Evolutionary conservation across 2,329 filamentous ascomycete genomes (phyloP).

Genomic region (Colletotrichum higginsianum): DNA sequence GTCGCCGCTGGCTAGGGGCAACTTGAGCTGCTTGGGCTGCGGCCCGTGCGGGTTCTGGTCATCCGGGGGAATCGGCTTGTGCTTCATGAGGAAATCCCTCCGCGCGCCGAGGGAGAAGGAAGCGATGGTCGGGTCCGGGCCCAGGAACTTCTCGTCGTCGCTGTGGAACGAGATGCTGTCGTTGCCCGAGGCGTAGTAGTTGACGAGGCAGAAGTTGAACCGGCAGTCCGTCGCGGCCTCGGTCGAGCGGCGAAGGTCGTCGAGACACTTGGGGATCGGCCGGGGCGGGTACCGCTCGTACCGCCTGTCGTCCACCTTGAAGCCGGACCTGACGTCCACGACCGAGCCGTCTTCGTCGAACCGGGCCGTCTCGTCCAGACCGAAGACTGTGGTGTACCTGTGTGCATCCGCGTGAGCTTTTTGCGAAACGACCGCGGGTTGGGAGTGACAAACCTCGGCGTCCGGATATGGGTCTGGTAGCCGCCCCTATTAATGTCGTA

Average conservation of each 20-base stretch:
- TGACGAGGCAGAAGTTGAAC: conserved; percentile 87
- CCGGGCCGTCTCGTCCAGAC: conserved; percentile 72
- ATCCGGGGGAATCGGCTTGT: conserved; percentile 71
- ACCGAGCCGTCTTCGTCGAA: conserved; percentile 65
- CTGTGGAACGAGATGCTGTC: conserved; percentile 87
- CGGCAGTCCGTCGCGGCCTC: conserved; percentile 76
- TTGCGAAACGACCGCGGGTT: too few species aligned
- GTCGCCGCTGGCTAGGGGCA: conserved; percentile 76
- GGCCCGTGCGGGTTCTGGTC: conserved; percentile 30
- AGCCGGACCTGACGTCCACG: conserved; percentile 59
- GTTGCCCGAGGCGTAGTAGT: conserved; percentile 84
- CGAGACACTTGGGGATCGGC: conserved; percentile 79
- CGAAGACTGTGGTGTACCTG: conserved; percentile 70
- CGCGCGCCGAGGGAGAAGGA: conserved; percentile 81
- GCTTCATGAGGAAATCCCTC: conserved; percentile 85
- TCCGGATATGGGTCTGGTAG: conserved; percentile 72
- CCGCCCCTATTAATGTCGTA: conserved; percentile 80
- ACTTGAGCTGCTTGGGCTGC: conserved; percentile 60
- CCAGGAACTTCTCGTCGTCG: conserved; percentile 85
- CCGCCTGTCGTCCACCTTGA: conserved; percentile 65
- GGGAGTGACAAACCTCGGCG: conserved; percentile 57
- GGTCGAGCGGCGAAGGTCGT: conserved; percentile 72
- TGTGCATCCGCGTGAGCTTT: neutral
- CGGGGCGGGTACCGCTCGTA: conserved; percentile 72
- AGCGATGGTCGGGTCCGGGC: conserved; percentile 78